A percentile compares a stretch with the other conserved stretches of the same genome.
These are phyloP conservation scores for Beauveria rudraprayagi DNA, from an alignment of 2,329 filamentous ascomycete genomes.

Conservation along the genomic window DNA sequence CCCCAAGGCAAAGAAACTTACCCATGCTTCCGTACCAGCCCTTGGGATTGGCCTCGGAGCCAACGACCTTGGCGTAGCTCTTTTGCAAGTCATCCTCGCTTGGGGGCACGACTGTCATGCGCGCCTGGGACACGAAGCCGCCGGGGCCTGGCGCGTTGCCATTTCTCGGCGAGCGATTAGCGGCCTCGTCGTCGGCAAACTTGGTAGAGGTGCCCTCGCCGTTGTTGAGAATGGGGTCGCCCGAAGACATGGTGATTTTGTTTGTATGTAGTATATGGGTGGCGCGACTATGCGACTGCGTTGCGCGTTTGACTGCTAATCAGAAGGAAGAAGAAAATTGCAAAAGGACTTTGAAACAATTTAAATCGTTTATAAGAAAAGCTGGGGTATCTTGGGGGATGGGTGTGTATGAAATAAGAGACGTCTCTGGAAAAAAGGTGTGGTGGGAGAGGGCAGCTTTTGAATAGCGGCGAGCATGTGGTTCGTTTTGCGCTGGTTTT, in stretches of 20 bases:
- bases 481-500: not conserved
- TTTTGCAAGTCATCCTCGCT: conserved; percentile 76
- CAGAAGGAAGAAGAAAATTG: not conserved
- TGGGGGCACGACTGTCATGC: conserved; percentile 71
- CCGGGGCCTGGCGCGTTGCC: conserved; percentile 14
- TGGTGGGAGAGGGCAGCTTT: too few species aligned
- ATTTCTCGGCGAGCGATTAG: conserved; percentile 20
- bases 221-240: conserved; percentile 4
- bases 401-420: too few species aligned
- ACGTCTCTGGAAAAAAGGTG: too few species aligned
- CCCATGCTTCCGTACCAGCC: conserved; percentile 89
- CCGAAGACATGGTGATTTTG: not conserved
- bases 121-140: conserved; percentile 42
- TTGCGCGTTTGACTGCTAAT: not conserved
- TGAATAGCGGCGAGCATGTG: not conserved
- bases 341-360: too few species aligned
- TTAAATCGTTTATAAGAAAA: too few species aligned
- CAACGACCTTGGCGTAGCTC: conserved; percentile 61
- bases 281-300: not conserved
- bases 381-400: too few species aligned
- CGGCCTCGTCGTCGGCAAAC: conserved; percentile 11
- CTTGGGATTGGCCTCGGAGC: conserved; percentile 60
- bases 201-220: conserved; percentile 18
- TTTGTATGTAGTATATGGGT: not conserved
- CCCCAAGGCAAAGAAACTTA: conserved; percentile 33